Evolutionary conservation across 768 basidiomycete genomes (phyloP).

Genomic region (Candolleomyces eurysporus): DNA sequence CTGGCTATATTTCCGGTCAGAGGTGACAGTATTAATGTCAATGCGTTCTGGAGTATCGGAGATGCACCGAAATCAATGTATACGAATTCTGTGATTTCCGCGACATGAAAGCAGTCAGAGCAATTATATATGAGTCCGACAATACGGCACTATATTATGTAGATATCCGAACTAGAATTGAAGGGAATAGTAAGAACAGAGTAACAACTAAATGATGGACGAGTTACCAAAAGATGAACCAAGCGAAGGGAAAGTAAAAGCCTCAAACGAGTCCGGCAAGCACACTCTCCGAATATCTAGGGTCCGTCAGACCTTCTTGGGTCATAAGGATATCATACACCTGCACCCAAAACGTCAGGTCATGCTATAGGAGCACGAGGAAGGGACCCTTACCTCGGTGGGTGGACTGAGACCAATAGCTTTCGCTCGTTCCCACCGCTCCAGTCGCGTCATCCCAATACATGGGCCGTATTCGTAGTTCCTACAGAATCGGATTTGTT

Average conservation of each 20-base stretch:
- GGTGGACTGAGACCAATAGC: conserved; percentile 80
- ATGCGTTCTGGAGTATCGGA: no score
- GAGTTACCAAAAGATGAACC: not conserved
- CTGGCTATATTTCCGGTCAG: not conserved
- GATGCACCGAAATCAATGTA: no score
- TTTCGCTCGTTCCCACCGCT: conserved; percentile 85
- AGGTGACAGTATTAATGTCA: no score
- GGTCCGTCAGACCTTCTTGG: conserved; percentile 54
- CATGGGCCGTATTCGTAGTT: conserved; percentile 82
- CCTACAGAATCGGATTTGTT: conserved; percentile 29
- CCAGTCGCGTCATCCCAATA: conserved; percentile 73
- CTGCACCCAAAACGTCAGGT: conserved; percentile 33
- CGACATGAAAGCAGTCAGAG: no score
- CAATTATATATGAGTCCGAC: no score
- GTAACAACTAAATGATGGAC: not conserved
- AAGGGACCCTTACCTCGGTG: conserved; percentile 50
- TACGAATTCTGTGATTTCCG: no score
- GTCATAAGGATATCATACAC: conserved; percentile 76
- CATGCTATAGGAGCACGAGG: not conserved
- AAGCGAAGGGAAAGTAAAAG: not conserved
- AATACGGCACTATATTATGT: no score
- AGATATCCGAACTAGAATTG: not conserved
- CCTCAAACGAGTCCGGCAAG: conserved; percentile 47
- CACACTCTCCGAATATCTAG: conserved; percentile 58
- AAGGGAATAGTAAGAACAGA: not conserved